Base-by-base conservation (phyloP, 805 yeast genomes). In the Schwanniomyces vanrijiae region DNA sequence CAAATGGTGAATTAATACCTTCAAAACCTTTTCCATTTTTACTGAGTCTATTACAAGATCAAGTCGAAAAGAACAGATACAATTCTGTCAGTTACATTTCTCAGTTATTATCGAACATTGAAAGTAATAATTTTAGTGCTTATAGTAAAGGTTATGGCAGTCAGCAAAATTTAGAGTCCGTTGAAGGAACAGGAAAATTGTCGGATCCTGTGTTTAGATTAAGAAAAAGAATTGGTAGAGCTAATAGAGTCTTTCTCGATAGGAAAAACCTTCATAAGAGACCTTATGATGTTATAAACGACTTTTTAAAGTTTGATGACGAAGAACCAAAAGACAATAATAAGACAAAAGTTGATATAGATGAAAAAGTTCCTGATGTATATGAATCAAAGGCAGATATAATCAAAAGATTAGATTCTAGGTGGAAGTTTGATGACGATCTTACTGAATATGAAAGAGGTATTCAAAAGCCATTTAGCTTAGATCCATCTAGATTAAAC, bases 401-500 rank as follows among this genome's bases (percentile, higher is more conserved):
- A 5, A 43, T 70, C 29, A 68, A 71, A 25, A 70, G 90, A 49
- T 61, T 80, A 45, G 76, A 76, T 49, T 85, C 85, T 43, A 77
- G 82, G 51, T 87, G 87, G 87, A 81, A 72, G 56, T 84, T 79
- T 59, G 91, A 86, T 62, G 66, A 75, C 35, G 91, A 87, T 48
- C 48, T 70, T 65, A 58, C 74, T 5, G 78, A 70, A 45, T 58
- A 56, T 49, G 69, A 71, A 37, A 55, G 51, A 42, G 73, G 73
- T 5, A 48, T 62, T 11, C 51, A 59, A 40, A 75, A 71, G 37
- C 86, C 86, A 29, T 74, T 88, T 46, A 76, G 83, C 49, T 77
- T 80, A 49, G 96, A 90, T 64, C 97, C 97, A 0, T 83, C 96
- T 0, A 77, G 80, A 46, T 75, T 91, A 56, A 91, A 91, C 60